Base-by-base conservation (phyloP, 2,329 filamentous ascomycete genomes). In the Kalaharituber pfeilii region DNA sequence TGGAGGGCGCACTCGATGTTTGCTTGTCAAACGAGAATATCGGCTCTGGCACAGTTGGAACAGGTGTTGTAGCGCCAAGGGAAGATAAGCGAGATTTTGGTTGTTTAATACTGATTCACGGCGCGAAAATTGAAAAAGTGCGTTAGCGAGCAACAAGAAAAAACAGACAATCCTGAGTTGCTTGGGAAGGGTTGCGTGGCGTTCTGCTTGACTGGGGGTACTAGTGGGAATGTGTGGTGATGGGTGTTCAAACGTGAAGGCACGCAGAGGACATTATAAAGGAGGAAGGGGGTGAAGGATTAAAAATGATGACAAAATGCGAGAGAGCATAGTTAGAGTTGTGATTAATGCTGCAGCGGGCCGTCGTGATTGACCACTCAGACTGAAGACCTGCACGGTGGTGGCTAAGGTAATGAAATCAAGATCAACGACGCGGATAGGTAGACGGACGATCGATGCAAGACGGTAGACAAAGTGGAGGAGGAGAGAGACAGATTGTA, bases 101-200 rank as follows among this genome's bases (percentile, higher is more conserved):
- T 24, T 47, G 42, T 47, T 25, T 47, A 22, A 47, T 47, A 25
- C 42, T 47, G 42, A 20, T 22, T 47, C 42, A 47, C 18, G 25
- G 25, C 15, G 13, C 13, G 22, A 7, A 1, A 47, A 47, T 15
- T 47, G 42, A 20, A 22, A 47, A 13, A 47, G n/a, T n/a, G 30
- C 9, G 24, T 47, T 47, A 47, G 42, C 42, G 42, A 47, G 25
- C 6, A 22, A 36, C 9, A 36, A 9, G 42, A 6, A 36, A 33
- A 47, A 49, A 20, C 13, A n/a, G n/a, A n/a, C 54, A 57, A 42
- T 29, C 26, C 15, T 33, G 50, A 8, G 50, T 28, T 25, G 29
- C 47, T n/a, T 49, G 52, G 1, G 51, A 47, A 28, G 33, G 59
- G 60, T 29, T 60, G 36, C 39, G 59, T 51, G 59, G 59, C 42